Base-by-base conservation (phyloP, 208 protist genomes). In the Porcisia hertigi region DNA sequence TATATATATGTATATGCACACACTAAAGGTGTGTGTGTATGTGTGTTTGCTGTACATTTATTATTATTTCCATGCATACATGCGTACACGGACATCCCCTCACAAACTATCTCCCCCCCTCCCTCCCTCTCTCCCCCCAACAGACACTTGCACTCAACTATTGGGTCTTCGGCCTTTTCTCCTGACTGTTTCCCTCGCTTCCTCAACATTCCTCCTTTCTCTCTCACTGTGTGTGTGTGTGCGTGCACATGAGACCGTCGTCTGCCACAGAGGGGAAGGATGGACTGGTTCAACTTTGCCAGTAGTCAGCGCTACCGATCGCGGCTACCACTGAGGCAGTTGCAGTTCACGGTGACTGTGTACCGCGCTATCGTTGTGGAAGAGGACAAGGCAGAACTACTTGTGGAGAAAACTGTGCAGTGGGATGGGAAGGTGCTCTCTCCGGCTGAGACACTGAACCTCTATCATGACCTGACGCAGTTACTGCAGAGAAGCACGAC, bases 371-470 rank as follows among this genome's bases (percentile, higher is more conserved):
- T 86, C 11, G 73, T 95, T 2, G 88, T 93, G 49, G 91, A 93
- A 73, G 91, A 93, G 71, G 66, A 90, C 5, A 71, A 83, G 23
- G 58, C 47, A 25, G 91, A 95, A 71, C 25, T 85, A 73, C 63
- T 93, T 25, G 86, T 81, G 39, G 79, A 74, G 59, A 74, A 74
- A 18, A 85, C 73, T 16, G 76, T 95, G 43, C 81, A 76, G 34
- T 95, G 87, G 88, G 86, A 92, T 65, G 82, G 79, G 11, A 95
- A 95, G 77, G 79, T 89, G 45, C 84, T 82, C 55, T 95, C 91
- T 9, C 91, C 91, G 3, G 60, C 39, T 2, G 91, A 95, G 79
- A 81, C 73, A 4, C 45, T 95, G 0, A 70, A 78, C 16, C 69
- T 87, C 45, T 86, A 81, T 65, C 71, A 77, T 20, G 73, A 85